Evolutionary conservation across 2,329 filamentous ascomycete species (phyloP), one percentile per base, ranked within the genome.

Genomic region (Apiospora sp.): DNA sequence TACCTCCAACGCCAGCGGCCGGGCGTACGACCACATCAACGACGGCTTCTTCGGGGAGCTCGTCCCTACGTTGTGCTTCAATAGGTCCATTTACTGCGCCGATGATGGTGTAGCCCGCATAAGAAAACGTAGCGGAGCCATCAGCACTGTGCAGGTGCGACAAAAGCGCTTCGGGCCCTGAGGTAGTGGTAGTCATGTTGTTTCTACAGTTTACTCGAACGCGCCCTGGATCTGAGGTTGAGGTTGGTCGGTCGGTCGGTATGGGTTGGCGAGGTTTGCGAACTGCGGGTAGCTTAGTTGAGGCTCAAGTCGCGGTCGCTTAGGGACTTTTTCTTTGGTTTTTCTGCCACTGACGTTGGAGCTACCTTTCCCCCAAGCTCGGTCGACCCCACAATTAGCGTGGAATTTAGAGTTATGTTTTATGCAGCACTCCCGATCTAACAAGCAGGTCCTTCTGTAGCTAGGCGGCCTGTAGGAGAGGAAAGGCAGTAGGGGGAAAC

Each of bases 21-120:
- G 96, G 96, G 81, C 96, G 91, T 75, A 99, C 90, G 80, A 96
- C 91, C 72, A 99, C 94, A 83, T 98, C 96, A 76, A 99, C 87
- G 69, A 92, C 90, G 41, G 96, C 94, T 85, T 98, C 95, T 82
- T 97, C 95, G 10, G 96, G 93, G 76, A 96, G 90, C 82, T 98
- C 94, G 80, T 99, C 96, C 78, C 94, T 91, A 78, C 95, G 90
- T 77, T 92, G 91, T 22, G 96, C 94, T 85, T 99, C 96, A 76
- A 98, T 90, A 22, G 96, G 96, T 0, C 96, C 96, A 83, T 98
- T 98, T 76, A 97, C 94, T 19, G 94, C 92, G 72, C 93, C 93
- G 71, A 97, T 90, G 75, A 98, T 89, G 64, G 92, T 92, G 83
- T 95, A 97, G 68, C 94, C 93, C 72, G 90, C 87, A 77, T 92